Conservation (phyloP, 2,329 filamentous ascomycete genomes). For the Colletotrichum tamarilloi region DNA sequence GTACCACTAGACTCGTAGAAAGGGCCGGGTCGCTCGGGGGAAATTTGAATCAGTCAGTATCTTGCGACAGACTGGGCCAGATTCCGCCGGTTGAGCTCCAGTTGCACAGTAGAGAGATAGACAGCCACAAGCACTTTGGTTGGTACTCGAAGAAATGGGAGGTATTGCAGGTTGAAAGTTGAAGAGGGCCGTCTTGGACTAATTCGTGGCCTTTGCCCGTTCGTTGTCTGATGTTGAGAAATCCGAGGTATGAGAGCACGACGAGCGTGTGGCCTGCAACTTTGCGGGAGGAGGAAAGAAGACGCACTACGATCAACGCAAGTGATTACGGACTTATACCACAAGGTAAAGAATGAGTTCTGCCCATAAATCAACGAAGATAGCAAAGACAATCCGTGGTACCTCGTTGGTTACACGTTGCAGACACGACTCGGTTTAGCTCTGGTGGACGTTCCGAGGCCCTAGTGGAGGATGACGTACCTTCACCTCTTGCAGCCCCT, state of each 20-base stretch:
- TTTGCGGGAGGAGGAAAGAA: background rate
- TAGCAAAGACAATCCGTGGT: background rate
- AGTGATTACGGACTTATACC: background rate
- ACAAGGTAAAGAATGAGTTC: background rate
- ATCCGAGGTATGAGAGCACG: background rate
- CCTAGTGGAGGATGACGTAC: background rate
- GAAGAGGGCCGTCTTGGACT: background rate
- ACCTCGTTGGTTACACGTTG: background rate
- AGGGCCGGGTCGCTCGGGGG: slow-evolving; percentile 9
- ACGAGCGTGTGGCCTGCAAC: background rate
- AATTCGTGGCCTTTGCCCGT: background rate
- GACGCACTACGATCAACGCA: background rate
- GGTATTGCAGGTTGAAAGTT: background rate
- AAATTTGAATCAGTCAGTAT: background rate
- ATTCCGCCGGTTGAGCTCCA: background rate
- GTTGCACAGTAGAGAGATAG: background rate
- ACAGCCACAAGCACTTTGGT: background rate
- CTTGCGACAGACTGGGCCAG: background rate
- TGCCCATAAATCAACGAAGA: background rate
- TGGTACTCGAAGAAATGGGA: background rate
- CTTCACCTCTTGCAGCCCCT: background rate
- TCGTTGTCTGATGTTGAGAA: background rate
- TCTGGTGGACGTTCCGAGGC: background rate
- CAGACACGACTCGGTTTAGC: background rate
- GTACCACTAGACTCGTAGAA: background rate